phyloP scores from a whole-genome alignment of 192 early-diverging fungal species.

The Ambispora gerdemannii region DNA sequence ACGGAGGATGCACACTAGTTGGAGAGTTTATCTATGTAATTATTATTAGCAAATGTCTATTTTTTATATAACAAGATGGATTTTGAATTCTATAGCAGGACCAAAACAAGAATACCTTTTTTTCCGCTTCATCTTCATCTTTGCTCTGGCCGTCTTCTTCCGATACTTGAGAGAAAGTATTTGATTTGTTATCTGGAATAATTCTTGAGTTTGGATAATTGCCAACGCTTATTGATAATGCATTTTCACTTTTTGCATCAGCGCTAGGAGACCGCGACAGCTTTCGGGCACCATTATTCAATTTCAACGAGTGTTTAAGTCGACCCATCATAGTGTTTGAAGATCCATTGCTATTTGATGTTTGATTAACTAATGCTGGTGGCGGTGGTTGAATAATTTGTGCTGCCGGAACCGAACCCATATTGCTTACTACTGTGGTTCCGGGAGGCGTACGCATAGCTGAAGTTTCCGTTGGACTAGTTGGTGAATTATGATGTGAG shows the following conservation, averaged over 20 bases:
- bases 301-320: constrained; percentile 43
- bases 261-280: constrained; percentile 40
- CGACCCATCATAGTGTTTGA: constrained; percentile 44
- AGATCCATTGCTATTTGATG: constrained; percentile 6
- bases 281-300: constrained; percentile 44
- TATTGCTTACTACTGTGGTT: background rate
- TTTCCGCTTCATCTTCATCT: too few species aligned
- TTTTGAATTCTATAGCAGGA: too few species aligned
- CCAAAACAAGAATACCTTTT: too few species aligned
- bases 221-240: background rate
- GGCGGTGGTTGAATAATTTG: constrained; percentile 36
- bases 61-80: too few species aligned
- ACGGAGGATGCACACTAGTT: constrained; percentile 4
- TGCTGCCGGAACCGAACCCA: background rate
- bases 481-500: constrained; percentile 34
- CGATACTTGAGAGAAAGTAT: background rate
- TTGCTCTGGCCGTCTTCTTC: background rate
- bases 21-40: too few species aligned
- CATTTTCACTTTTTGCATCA: constrained; percentile 39
- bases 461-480: background rate
- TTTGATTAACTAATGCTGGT: constrained; percentile 38
- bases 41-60: too few species aligned
- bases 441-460: background rate
- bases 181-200: too few species aligned
- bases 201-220: background rate